These are phyloP conservation scores for Phoma sp. DNA, from an alignment of 2,329 filamentous ascomycete genomes.

Conservation along the genomic window DNA sequence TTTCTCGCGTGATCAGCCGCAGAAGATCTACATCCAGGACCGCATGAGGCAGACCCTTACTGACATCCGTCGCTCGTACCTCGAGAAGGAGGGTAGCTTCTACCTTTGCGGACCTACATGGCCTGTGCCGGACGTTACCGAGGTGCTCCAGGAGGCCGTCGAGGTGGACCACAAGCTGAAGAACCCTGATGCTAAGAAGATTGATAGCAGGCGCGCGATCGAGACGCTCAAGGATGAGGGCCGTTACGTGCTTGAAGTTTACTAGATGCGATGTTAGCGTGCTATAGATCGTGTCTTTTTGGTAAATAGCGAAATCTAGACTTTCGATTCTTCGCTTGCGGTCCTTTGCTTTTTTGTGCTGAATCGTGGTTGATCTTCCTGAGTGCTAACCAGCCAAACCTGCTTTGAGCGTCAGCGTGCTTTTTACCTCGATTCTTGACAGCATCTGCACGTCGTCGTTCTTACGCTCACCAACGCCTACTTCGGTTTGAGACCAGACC, in stretches of 20 bases:
- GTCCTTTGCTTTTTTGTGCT: neutral
- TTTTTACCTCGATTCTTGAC: neutral
- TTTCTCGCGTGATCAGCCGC: conserved; percentile 93
- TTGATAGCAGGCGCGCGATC: conserved; percentile 88
- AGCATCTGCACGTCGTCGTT: neutral
- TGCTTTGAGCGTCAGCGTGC: neutral
- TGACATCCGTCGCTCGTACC: conserved; percentile 85
- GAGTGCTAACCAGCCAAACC: neutral
- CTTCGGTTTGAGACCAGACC: too few species aligned
- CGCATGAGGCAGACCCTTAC: conserved; percentile 88
- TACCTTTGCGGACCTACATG: conserved; percentile 98
- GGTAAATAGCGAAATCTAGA: conserved; percentile 3
- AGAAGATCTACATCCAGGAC: conserved; percentile 99
- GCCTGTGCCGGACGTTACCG: conserved; percentile 96
- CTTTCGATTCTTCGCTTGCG: neutral
- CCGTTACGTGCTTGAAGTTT: conserved; percentile 95
- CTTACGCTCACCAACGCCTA: neutral
- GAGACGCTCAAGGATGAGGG: conserved; percentile 95
- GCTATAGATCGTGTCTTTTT: conserved; percentile 3
- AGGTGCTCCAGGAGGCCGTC: conserved; percentile 92
- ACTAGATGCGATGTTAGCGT: conserved; percentile 61
- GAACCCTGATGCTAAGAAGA: conserved; percentile 67
- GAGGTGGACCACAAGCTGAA: conserved; percentile 71
- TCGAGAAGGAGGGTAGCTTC: conserved; percentile 87
- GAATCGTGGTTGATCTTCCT: neutral